These are phyloP conservation scores for Triangularia setosa DNA, from an alignment of 2,329 filamentous ascomycete species.

Conservation along the genomic window DNA sequence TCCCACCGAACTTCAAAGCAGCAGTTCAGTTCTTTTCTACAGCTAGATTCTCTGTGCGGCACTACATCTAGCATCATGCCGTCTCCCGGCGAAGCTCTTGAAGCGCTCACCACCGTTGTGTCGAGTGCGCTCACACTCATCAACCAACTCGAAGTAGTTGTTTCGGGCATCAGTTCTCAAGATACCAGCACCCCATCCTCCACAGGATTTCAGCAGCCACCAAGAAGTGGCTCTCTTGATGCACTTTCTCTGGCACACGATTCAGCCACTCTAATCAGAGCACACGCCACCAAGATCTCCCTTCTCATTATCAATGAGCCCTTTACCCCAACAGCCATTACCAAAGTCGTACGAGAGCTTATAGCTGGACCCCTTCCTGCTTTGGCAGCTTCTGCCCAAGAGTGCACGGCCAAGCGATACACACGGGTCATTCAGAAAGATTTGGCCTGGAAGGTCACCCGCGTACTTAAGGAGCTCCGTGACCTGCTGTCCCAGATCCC, in stretches of 20 bases:
- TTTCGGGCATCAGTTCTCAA: slow-evolving; percentile 37
- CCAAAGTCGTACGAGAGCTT: slow-evolving; percentile 67
- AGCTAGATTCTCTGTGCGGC: neutral
- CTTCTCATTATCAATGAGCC: slow-evolving; percentile 83
- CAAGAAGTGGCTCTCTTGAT: slow-evolving; percentile 37
- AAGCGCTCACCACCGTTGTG: slow-evolving; percentile 23
- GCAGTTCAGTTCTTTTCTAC: neutral
- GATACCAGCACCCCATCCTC: slow-evolving; percentile 16
- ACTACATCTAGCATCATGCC: slow-evolving; percentile 4
- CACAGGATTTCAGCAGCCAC: slow-evolving; percentile 11
- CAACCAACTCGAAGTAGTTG: slow-evolving; percentile 34
- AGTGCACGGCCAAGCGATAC: slow-evolving; percentile 59
- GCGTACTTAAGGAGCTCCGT: slow-evolving; percentile 59
- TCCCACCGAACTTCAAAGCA: neutral
- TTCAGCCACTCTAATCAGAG: slow-evolving; percentile 68
- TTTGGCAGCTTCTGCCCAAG: slow-evolving; percentile 65
- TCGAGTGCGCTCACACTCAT: slow-evolving; percentile 25
- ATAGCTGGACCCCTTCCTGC: slow-evolving; percentile 69
- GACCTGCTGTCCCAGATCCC: slow-evolving; percentile 59
- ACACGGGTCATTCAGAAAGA: slow-evolving; percentile 62
- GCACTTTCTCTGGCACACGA: slow-evolving; percentile 68
- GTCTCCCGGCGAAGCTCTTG: slow-evolving; percentile 20
- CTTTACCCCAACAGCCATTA: slow-evolving; percentile 75
- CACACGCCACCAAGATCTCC: slow-evolving; percentile 82
- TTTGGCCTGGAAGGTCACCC: slow-evolving; percentile 54